Evolutionary conservation across 2,329 filamentous ascomycete species (phyloP), one percentile per base, ranked within the genome.

Genomic region (Trichoderma koningiopsis): DNA sequence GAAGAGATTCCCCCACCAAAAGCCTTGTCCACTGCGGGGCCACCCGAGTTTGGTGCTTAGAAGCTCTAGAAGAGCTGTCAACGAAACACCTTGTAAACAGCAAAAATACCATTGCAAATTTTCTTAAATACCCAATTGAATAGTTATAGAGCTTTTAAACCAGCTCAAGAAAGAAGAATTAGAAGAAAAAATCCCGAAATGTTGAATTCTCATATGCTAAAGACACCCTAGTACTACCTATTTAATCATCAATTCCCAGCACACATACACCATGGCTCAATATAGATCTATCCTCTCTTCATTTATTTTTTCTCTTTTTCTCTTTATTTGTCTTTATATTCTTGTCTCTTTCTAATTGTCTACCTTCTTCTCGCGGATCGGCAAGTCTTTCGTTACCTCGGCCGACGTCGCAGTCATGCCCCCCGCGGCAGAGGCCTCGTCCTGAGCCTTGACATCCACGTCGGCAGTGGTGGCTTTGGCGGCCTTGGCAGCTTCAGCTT

Each of bases 401-500:
- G 73, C 66, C 31, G 69, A 70, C 33, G 73, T 59, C 49, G 67
- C 68, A 11, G 65, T 60, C 53, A 69, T 71, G 31, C 67, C 72
- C 11, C 70, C 71, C 5, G 71, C 68, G 13, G 71, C 72, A 53
- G 72, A 68, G 24, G 61, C 62, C 64, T 72, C 70, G 35, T 72
- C 71, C 70, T 70, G 47, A 7, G 70, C 72, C 27, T 67, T 59
- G 35, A 29, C 40, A n/a, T 75, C 73, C 56, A 74, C 74, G 5
- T 33, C 35, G 13, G 31, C 47, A 55, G 16, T 6, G 11, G 47
- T 6, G 24, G 62, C 53, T 6, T 14, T 37, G 24, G 62, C 62
- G 13, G 37, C 29, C 35, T 67, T 67, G 5, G 63, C 63, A 16
- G 74, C 75, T 72, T 79, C 75, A 22, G 71, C 74, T 68, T 75